Conservation (phyloP, 768 basidiomycete species). For the Pisolithus sp. region DNA sequence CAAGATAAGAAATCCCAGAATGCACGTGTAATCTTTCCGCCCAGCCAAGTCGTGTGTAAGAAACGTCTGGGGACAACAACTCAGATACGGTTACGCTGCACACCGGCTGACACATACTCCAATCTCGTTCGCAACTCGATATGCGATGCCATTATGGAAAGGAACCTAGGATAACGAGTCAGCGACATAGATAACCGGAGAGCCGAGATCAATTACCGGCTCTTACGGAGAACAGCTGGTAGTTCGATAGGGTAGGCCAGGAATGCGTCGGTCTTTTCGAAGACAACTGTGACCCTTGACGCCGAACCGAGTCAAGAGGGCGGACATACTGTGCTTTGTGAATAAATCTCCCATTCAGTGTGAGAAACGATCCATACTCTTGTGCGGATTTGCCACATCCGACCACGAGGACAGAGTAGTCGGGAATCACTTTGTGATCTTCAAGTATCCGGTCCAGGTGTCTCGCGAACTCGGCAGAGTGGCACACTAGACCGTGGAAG, state of each 20-base stretch:
- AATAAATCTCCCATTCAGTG: not conserved
- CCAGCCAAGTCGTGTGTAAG: constrained; percentile 53
- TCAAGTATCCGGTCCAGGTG: constrained; percentile 36
- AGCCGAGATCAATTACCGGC: constrained; percentile 35
- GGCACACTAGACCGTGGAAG: constrained; percentile 44
- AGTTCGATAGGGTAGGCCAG: constrained; percentile 41
- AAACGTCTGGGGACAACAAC: constrained; percentile 39
- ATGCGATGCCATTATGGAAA: constrained; percentile 44
- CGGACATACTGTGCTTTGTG: constrained; percentile 33
- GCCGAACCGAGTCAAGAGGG: constrained; percentile 44
- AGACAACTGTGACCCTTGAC: constrained; percentile 45
- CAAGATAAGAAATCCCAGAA: constrained; percentile 41
- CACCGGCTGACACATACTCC: constrained; percentile 37
- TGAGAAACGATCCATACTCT: constrained; percentile 32
- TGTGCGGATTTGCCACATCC: constrained; percentile 66
- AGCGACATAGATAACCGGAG: not conserved
- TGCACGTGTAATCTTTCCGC: constrained; percentile 41
- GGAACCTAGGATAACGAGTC: constrained; percentile 29
- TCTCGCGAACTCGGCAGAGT: constrained; percentile 44
- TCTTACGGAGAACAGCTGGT: constrained; percentile 52
- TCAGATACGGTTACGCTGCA: not conserved
- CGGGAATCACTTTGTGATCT: constrained; percentile 12
- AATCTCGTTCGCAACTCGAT: constrained; percentile 41
- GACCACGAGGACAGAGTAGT: constrained; percentile 39
- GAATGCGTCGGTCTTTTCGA: constrained; percentile 45